Base-by-base conservation (phyloP, 2,329 filamentous ascomycete species). In the Beauveria scarabaeidicola region DNA sequence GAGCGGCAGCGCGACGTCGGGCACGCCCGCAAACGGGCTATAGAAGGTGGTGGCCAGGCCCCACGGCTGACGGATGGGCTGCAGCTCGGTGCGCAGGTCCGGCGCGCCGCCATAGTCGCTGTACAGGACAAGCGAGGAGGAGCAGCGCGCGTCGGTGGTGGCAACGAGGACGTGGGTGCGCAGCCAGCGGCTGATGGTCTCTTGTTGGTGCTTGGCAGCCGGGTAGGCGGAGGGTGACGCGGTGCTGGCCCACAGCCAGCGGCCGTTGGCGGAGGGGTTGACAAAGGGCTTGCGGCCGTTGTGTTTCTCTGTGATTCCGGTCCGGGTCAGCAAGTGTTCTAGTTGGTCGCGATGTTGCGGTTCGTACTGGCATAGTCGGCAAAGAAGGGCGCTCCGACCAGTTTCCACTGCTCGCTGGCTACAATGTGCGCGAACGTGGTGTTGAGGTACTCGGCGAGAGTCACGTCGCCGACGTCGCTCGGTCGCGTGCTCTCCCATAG, bases 1-100 rank as follows among this genome's bases (percentile, higher is more conserved):
- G 53, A 78, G 73, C 13, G 75, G 75, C 17, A 78, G 66, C 1
- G 71, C 75, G 54, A 73, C 72, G 10, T 72, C 73, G 32, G 63
- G 55, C 44, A 51, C 61, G 6, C 57, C 59, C 8, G 63, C 47
- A 7, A 62, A 70, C 69, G 43, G 71, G 15, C 74, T 68, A 51
- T 64, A 72, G 6, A 69, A 70, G 2, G 68, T 69, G 5, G 63
- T n/a, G 7, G n/a, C n/a, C 27, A 50, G 15, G n/a, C 59, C 59
- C 36, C 29, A 54, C 2, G 53, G 52, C 23, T 21, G 32, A 21
- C 15, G 27, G 17, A 17, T 69, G 23, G 72, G 66, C n/a, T 66
- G 66, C 43, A 48, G 60, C 32, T 41, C 44, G n/a, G 32, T 56
- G 19, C 64, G 59, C 43, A 58, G 63, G 51, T 13, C 43, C 15